Conservation (phyloP, 2,329 filamentous ascomycete species). For the Pyrenophora teres region DNA sequence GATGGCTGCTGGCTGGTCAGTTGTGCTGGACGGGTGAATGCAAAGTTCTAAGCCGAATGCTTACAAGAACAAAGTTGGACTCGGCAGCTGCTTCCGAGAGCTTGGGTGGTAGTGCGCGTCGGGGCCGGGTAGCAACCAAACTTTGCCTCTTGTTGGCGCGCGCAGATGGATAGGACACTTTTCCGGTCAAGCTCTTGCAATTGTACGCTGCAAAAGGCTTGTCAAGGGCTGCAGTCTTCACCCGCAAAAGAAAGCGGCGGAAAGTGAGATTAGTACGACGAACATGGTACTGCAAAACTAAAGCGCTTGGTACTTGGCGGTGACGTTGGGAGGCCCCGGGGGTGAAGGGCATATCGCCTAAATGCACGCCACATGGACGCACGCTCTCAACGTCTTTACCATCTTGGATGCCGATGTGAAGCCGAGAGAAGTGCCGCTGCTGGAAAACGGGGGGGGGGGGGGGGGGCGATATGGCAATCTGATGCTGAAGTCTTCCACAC, state of each 20-base stretch:
- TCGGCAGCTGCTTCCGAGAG: slow-evolving; percentile 11
- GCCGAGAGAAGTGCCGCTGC: slow-evolving; percentile 4
- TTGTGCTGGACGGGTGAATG: neutral
- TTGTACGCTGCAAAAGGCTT: neutral
- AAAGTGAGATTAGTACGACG: slow-evolving; percentile 6
- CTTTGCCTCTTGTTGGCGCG: neutral
- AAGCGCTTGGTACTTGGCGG: slow-evolving; percentile 15
- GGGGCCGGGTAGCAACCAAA: slow-evolving; percentile 4
- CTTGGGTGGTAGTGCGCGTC: slow-evolving; percentile 7
- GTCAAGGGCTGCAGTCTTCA: neutral
- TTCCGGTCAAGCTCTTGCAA: neutral
- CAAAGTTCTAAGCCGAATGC: slow-evolving; percentile 7
- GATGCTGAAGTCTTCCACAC: too few relatives aligned
- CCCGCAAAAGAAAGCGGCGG: neutral
- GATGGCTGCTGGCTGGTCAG: neutral
- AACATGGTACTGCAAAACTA: slow-evolving; percentile 9
- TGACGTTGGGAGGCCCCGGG: slow-evolving; percentile 11
- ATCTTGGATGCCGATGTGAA: neutral
- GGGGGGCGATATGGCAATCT: neutral
- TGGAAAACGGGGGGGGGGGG: neutral
- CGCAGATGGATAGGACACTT: neutral
- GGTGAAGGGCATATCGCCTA: neutral
- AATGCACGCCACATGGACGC: slow-evolving; percentile 6
- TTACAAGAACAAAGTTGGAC: slow-evolving; percentile 5
- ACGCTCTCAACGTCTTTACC: neutral